Evolutionary conservation across 768 basidiomycete species (phyloP).

Genomic region (Boletus vinaceobasis): DNA sequence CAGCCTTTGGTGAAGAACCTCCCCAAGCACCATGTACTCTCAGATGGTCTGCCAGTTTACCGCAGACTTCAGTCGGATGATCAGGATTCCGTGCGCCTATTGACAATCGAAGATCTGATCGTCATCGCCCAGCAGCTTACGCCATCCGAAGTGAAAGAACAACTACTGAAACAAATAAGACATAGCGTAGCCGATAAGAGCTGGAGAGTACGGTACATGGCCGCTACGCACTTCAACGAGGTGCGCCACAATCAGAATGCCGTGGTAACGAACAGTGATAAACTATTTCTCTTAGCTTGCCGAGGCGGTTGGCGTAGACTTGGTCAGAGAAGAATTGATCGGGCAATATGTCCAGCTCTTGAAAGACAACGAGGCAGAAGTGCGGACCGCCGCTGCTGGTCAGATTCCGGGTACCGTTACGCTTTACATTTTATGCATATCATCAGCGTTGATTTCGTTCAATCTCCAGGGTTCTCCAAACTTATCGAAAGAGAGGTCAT

Average conservation of each 20-base stretch:
- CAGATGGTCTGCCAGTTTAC: constrained; percentile 89
- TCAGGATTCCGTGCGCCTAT: constrained; percentile 93
- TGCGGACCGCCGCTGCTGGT: constrained; percentile 91
- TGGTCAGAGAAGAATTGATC: constrained; percentile 92
- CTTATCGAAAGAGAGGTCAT: constrained; percentile 92
- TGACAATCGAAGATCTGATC: constrained; percentile 95
- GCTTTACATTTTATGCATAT: not conserved
- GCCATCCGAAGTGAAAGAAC: constrained; percentile 87
- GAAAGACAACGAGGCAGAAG: constrained; percentile 99
- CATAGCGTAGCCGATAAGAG: constrained; percentile 92
- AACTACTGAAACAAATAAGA: constrained; percentile 83
- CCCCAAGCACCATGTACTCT: constrained; percentile 73
- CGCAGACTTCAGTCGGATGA: constrained; percentile 92
- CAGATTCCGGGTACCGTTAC: constrained; percentile 83
- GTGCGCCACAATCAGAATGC: constrained; percentile 36
- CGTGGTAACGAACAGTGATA: not conserved
- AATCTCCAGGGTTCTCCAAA: constrained; percentile 81
- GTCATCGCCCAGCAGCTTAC: constrained; percentile 82
- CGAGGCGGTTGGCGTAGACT: constrained; percentile 81
- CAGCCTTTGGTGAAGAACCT: constrained; percentile 81
- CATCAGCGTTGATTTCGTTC: constrained; percentile 7
- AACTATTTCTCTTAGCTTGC: constrained; percentile 58
- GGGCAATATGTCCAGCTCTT: constrained; percentile 89
- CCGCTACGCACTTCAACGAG: constrained; percentile 95
- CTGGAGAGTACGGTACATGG: constrained; percentile 99